Conservation (phyloP, 2,329 filamentous ascomycete genomes). For the Trichoderma sp. region DNA sequence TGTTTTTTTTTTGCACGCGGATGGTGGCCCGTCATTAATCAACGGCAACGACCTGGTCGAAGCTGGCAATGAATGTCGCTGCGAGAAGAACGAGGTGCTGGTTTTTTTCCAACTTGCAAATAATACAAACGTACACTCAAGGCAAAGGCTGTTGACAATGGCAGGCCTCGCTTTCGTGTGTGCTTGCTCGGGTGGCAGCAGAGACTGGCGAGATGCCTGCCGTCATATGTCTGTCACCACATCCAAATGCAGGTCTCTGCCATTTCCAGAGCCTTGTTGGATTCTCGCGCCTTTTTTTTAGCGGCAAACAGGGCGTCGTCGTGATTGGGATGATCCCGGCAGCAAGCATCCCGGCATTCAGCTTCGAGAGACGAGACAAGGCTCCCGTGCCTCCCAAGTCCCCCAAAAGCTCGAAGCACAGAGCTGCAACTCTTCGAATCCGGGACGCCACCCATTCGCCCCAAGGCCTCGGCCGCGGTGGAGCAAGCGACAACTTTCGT, state of each 20-base stretch:
- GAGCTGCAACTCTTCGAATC: neutral
- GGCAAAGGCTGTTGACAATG: neutral
- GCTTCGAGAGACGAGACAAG: conserved; percentile 16
- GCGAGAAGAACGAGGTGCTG: neutral
- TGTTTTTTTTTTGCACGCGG: neutral
- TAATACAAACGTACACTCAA: neutral
- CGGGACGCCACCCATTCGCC: neutral
- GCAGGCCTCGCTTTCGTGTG: neutral
- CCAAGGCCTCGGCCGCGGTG: neutral
- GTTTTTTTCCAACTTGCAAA: neutral
- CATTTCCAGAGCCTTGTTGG: conserved; percentile 6
- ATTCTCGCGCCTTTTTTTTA: neutral
- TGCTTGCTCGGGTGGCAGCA: neutral
- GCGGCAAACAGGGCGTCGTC: neutral
- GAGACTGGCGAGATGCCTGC: neutral
- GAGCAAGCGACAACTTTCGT: neutral
- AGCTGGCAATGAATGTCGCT: neutral
- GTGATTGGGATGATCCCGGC: conserved; percentile 8
- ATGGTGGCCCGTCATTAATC: neutral
- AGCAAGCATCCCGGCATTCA: conserved; percentile 9
- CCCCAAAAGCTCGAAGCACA: neutral
- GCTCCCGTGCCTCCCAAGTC: neutral
- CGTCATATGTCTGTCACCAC: conserved; percentile 12
- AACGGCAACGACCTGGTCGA: neutral
- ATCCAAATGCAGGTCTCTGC: neutral